Evolutionary conservation across 305 asterid species (phyloP).

Genomic region (Fraxinus greggii): DNA sequence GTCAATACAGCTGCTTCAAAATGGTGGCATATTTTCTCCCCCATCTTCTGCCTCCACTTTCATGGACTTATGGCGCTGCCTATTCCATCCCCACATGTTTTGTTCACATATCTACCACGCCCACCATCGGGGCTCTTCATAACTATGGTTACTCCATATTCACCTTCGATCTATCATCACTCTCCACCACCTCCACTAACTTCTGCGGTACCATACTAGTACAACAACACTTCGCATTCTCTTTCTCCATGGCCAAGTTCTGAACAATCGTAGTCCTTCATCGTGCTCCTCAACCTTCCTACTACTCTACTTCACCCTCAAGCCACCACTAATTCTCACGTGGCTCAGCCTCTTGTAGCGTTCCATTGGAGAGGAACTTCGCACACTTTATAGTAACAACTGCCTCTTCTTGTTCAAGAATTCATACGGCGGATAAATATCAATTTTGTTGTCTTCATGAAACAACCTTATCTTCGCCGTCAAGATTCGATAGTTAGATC

Average conservation of each 20-base stretch:
- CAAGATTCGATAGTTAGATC: conserved; percentile 55
- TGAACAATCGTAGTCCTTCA: conserved; percentile 37
- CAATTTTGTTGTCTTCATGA: conserved; percentile 44
- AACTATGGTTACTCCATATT: conserved; percentile 56
- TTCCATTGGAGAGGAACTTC: conserved; percentile 40
- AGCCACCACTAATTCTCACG: conserved; percentile 43
- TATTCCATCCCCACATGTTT: conserved; percentile 26
- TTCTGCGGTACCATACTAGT: conserved; percentile 58
- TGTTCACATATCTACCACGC: conserved; percentile 15
- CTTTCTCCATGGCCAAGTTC: conserved; percentile 43
- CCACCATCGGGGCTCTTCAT: conserved; percentile 53
- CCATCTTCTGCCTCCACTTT: conserved; percentile 38
- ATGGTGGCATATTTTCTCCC: conserved; percentile 30
- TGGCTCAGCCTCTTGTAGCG: conserved; percentile 41
- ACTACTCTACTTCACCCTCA: conserved; percentile 57
- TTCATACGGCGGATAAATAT: conserved; percentile 26
- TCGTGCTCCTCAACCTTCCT: conserved; percentile 51
- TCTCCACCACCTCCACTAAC: conserved; percentile 36
- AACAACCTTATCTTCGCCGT: conserved; percentile 36
- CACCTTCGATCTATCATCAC: conserved; percentile 40
- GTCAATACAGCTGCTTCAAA: conserved; percentile 26
- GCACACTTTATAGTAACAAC: conserved; percentile 39
- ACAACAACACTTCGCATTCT: conserved; percentile 58
- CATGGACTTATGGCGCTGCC: conserved; percentile 24
- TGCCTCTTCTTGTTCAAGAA: conserved; percentile 47